Evolutionary conservation across 192 early-diverging fungal species (phyloP), one percentile per base, ranked within the genome.

Genomic region (Backusella luteola): DNA sequence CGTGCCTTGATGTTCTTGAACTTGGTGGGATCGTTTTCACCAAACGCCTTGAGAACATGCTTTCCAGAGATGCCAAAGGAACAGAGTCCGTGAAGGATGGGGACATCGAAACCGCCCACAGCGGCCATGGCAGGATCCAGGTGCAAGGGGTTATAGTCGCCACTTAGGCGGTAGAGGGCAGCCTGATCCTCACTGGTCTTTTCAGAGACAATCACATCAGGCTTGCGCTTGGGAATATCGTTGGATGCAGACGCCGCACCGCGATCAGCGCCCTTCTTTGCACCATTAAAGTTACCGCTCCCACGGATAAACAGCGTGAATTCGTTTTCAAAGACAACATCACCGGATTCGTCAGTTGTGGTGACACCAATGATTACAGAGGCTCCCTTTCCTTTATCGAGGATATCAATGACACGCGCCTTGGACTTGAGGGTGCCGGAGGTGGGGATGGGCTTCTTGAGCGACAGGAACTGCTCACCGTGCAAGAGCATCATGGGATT

Each of bases 401-500:
- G 88, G 69, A 99, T 92, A 59, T 98, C 97, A 69, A 99, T 87
- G 69, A 98, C 82, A 79, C 86, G 88, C 74, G 92, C 88, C 21
- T 85, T 93, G 72, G 93, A 92, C 70, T 85, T 88, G 59, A 99
- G 88, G 38, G 84, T 92, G 39, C 94, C 97, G 56, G 88, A 85
- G 70, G 94, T 94, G 32, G 97, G 97, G 35, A 98, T 88, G 32
- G 95, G 92, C 66, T 93, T 92, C 77, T 95, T 87, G 76, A 98
- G 78, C 77, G 93, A 92, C 66, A 97, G 83, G 86, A 92, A 99
- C 86, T 99, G 98, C 88, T 99, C 97, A 79, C 97, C 97, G 85
- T 99, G 98, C 66, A 99, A 88, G 67, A 99, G 90, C 94, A 97
- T 96, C 95, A 97, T 97, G 63, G 91, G 92, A 85, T 94, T 94